Evolutionary conservation across 78 protist species (phyloP), one percentile per base, ranked within the genome.

Genomic region (Dictyostelium capitatum): DNA sequence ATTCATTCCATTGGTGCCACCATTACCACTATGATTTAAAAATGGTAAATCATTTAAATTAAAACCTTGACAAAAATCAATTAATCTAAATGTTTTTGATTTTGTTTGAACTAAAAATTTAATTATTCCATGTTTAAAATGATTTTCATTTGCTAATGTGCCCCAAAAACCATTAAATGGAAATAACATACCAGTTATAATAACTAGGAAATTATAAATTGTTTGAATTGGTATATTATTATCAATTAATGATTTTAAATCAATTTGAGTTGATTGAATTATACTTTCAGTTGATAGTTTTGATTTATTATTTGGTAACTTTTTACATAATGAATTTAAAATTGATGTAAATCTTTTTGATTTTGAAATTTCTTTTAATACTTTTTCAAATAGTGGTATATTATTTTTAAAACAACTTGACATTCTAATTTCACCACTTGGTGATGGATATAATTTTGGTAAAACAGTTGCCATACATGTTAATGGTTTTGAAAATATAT

Each of bases 361-460:
- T 43, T 46, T 15, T 1, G 47, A 19, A 20, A 73, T 19, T 46
- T 9, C 47, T n/a, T 46, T 20, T 1, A 73, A 4, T 73, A 73
- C 47, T 43, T 46, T 17, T 23, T n/a, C 7, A n/a, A 73, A 73
- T 20, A 23, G 43, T 37, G 79, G 17, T 73, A 73, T n/a, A 19
- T 3, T 73, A 20, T 5, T 9, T 73, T 73, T 73, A 37, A 73
- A 73, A 43, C n/a, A 30, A 73, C 28, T 46, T 23, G 17, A 56
- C 20, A 73, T 46, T 46, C 79, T 73, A 73, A 46, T 73, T 62
- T 62, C 8, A 11, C n/a, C 46, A 51, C 47, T 73, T 46, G 79
- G 79, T 12, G 20, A n/a, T 43, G 19, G 25, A 20, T 12, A 37
- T 41, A 47, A 28, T 46, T 30, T 30, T 43, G 19, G 56, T 8